These are phyloP conservation scores for Bipolaris oryzae DNA, from an alignment of 2,329 filamentous ascomycete genomes.

Conservation along the genomic window DNA sequence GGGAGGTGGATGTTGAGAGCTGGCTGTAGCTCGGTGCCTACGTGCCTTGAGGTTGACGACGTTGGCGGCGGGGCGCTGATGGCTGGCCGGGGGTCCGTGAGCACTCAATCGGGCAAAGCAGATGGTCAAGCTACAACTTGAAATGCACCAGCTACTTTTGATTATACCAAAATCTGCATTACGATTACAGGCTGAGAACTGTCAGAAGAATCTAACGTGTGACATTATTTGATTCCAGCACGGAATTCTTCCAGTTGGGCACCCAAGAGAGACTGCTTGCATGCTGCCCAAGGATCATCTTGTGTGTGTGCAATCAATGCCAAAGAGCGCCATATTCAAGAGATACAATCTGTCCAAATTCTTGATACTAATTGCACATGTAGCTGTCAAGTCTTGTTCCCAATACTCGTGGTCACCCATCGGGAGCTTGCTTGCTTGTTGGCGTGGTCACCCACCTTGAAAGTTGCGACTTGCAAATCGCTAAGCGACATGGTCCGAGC, in stretches of 20 bases:
- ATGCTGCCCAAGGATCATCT: neutral
- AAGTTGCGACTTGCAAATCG: constrained; percentile 18
- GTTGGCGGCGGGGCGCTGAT: constrained; percentile 32
- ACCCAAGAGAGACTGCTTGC: neutral
- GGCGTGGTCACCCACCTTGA: constrained; percentile 16
- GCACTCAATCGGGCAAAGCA: constrained; percentile 24
- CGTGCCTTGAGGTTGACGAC: constrained; percentile 35
- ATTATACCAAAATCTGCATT: neutral
- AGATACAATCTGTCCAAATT: neutral
- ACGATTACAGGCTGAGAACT: neutral
- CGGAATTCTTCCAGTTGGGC: neutral
- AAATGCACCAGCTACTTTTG: neutral
- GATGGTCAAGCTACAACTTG: constrained; percentile 12
- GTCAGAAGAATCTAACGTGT: too few relatives aligned
- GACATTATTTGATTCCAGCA: neutral
- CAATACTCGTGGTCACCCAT: constrained; percentile 10
- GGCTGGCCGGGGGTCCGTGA: constrained; percentile 30
- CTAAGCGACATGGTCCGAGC: constrained; percentile 19
- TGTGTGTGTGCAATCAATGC: neutral
- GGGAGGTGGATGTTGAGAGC: constrained; percentile 18
- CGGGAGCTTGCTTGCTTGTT: neutral
- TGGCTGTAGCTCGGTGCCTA: constrained; percentile 18
- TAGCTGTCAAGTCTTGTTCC: neutral
- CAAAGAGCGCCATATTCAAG: too few relatives aligned
- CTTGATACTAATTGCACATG: too few relatives aligned